Base-by-base conservation (phyloP, 202 grass and related monocot species). In the Zizania palustris region DNA sequence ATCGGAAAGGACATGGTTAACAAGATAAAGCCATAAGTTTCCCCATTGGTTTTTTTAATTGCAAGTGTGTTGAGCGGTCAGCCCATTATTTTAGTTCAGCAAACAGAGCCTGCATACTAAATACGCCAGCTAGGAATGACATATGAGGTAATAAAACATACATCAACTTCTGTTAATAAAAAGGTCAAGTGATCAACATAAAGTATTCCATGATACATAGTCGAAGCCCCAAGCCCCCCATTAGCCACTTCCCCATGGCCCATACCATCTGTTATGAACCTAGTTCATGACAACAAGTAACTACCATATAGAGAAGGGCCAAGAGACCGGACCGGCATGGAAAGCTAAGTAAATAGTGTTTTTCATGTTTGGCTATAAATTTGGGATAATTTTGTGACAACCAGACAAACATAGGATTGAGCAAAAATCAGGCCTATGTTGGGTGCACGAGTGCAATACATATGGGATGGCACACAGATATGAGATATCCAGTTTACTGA, bases 1-100 rank as follows among this genome's bases (percentile, higher is more conserved):
- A 22, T 63, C 59, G 86, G 75, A 90, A 65, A 67, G 5, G 42
- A 85, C 9, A 28, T 45, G 9, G 57, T 63, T 45, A 71, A 77
- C 57, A 74, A 83, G 12, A 71, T 12, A 75, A 71, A 39, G 51
- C n/a, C 54, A 34, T 4, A 67, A 86, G 40, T 50, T 44, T 9
- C 35, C 53, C 11, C 11, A 13, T 14, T 65, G 45, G 11, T 37
- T 72, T 86, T 65, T 43, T 50, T 50, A 70, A 67, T 65, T 48
- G 69, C 14, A 35, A 33, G 9, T 28, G 34, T 61, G 38, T 33
- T 63, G 12, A 12, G 18, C 11, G n/a, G 51, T 28, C 49, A 80
- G 22, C 38, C 33, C 15, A 6, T 66, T 74, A 40, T 5, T 40
- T 61, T n/a, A 67, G 71, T 40, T 66, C 60, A 19, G 45, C 43